Percentiles rank a stretch among this genome's conserved stretches.
Conservation (phyloP, 192 early-diverging fungal species). For the Backusella macrospora region DNA sequence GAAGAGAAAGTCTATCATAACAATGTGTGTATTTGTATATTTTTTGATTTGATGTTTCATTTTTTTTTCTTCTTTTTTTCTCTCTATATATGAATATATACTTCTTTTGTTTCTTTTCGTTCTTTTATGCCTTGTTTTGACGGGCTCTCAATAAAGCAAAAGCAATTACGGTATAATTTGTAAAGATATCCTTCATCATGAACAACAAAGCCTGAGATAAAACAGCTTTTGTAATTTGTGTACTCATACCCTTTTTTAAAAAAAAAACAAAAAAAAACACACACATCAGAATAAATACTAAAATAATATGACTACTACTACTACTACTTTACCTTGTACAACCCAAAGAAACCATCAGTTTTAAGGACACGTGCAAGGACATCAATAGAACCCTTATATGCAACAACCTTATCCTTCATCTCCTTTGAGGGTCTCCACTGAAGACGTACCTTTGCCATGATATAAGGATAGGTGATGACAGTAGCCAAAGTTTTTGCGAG, state of each 20-base stretch:
- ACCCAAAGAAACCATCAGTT: slow-evolving; percentile 84
- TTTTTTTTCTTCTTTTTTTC: background rate
- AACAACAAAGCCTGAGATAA: slow-evolving; percentile 96
- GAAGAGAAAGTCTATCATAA: background rate
- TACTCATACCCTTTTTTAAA: slow-evolving; percentile 80
- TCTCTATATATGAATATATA: no score
- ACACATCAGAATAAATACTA: background rate
- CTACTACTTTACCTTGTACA: slow-evolving; percentile 79
- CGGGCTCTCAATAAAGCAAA: background rate
- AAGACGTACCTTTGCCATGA: slow-evolving; percentile 98
- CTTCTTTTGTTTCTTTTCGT: no score
- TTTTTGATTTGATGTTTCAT: background rate
- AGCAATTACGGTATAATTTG: slow-evolving; percentile 55
- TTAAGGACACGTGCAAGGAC: slow-evolving; percentile 80
- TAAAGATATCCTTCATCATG: slow-evolving; percentile 93
- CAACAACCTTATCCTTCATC: slow-evolving; percentile 49
- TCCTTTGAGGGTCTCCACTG: slow-evolving; percentile 87
- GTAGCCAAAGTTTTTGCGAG: slow-evolving; percentile 92
- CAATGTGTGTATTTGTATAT: background rate
- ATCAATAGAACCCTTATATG: slow-evolving; percentile 84
- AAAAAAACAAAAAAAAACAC: background rate
- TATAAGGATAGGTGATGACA: slow-evolving; percentile 90
- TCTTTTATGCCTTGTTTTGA: slow-evolving; percentile 3
- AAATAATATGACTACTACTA: background rate
- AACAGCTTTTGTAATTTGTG: slow-evolving; percentile 99